Evolutionary conservation across 1,284 basidiomycete species (phyloP).

Genomic region (Retiboletus flavoniger): DNA sequence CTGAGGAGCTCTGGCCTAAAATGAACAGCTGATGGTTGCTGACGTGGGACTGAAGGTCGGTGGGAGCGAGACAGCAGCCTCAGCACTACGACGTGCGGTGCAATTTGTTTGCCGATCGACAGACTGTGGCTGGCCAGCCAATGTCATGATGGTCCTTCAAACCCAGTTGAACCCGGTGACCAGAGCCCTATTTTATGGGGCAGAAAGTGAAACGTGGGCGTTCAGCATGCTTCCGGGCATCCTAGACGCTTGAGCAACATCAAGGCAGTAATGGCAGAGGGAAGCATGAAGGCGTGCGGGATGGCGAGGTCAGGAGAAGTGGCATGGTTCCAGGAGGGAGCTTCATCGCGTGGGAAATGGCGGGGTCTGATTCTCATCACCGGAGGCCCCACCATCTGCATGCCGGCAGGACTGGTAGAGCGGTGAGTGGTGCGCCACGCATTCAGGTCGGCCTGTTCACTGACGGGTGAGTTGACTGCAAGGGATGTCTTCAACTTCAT

Average conservation of each 20-base stretch:
- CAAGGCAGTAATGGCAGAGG: neutral
- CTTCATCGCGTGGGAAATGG: neutral
- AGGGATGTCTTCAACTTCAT: neutral
- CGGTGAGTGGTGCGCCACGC: neutral
- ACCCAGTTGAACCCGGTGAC: neutral
- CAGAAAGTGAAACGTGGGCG: rapidly evolving
- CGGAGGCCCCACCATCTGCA: neutral
- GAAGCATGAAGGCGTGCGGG: too few species aligned
- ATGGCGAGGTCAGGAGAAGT: rapidly evolving
- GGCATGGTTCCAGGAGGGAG: neutral
- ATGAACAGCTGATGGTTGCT: neutral
- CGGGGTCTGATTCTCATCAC: neutral
- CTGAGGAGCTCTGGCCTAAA: too few species aligned
- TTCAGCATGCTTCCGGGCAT: neutral
- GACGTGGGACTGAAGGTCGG: neutral
- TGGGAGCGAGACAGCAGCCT: neutral
- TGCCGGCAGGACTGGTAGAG: neutral
- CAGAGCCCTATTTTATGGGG: neutral
- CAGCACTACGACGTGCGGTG: rapidly evolving
- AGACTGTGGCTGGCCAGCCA: neutral
- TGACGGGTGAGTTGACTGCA: too few species aligned
- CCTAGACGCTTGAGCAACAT: neutral
- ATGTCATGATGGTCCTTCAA: rapidly evolving
- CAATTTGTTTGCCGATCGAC: neutral
- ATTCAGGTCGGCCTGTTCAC: too few species aligned